Base-by-base conservation (phyloP, 179 eudicot species). In the Sideroxylon spinosum region DNA sequence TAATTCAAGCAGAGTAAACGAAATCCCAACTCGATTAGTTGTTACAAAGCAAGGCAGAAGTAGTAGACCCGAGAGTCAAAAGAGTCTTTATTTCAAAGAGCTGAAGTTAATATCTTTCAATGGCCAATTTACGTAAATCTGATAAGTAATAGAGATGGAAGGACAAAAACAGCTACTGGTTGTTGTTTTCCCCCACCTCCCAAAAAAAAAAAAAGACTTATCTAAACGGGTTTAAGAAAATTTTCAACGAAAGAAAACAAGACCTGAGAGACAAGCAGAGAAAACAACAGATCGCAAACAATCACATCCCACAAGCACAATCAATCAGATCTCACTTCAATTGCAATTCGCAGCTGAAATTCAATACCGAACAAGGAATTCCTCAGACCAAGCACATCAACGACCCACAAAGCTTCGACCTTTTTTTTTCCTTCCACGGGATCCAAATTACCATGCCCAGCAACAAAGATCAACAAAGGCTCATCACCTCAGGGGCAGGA, bases 311-410 rank as follows among this genome's bases (percentile, higher is more conserved):
- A 26, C 2, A 13, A 11, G 7, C 46, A 7, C 10, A 66, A 67
- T 11, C 32, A 32, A 77, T 55, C 28, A 67, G 73, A 77, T 77
- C 79, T 68, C 65, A 77, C 64, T 77, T 67, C 10, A 77, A 67
- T 68, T 65, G 49, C 9, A 44, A 17, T n/a, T n/a, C n/a, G n/a
- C 44, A 49, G 60, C 25, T 16, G 48, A 76, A 63, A 63, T 28
- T 46, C 14, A 63, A 37, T 3, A 23, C 61, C 17, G 71, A 50
- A 49, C 44, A 64, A 65, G 61, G 11, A 16, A n/a, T 48, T 23
- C 1, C 44, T 62, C 26, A 76, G 29, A 49, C 14, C 46, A 76
- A 46, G 37, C 26, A 69, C 55, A 67, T 29, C 7, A 28, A 13
- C 10, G 10, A 32, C n/a, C n/a, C 48, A n/a, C 32, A 25, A 71